Base-by-base conservation (phyloP, 106 monocot species). In the Gastrodia elata region DNA sequence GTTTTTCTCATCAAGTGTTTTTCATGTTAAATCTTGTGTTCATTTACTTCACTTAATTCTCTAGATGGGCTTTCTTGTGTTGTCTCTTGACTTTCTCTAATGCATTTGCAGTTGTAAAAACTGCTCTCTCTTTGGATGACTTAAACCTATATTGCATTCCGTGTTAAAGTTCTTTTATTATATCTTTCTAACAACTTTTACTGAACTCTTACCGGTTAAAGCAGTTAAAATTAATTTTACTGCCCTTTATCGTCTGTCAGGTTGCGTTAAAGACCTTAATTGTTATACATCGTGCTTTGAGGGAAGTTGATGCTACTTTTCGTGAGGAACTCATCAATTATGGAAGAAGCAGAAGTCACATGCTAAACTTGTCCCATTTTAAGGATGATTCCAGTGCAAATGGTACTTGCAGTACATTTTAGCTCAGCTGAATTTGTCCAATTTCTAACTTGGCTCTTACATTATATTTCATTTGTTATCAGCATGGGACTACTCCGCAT, bases 401-500 rank as follows among this genome's bases (percentile, higher is more conserved):
- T 68, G 90, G 96, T 97, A 86, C 71, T 59, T 1, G 27, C 73
- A 40, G 28, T 38, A 55, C 2, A 20, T 49, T 76, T 67, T 16
- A 69, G 35, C 39, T 69, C 26, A 8, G 13, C 13, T 26, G 9
- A 69, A 18, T 3, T 38, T 13, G 20, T 34, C 16, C 14, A 73
- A 34, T 32, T 30, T 10, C 24, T 11, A 6, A 28, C 6, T 30
- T 59, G 52, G 15, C 46, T 5, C 20, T 35, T 73, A 35, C 64
- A n/a, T 82, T 22, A 13, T 73, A 8, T 76, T 41, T 80, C 38
- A 64, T 77, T 68, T 72, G 36, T 27, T 80, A 9, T 78, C 76
- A 97, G 97, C 97, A 56, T 97, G 93, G 90, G 90, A 93, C 64
- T 97, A 91, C 80, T 97, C 97, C 76, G 81, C 93, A 36, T 97